Evolutionary conservation across 768 basidiomycete genomes (phyloP).

Genomic region (Pleurotus tuoliensis): DNA sequence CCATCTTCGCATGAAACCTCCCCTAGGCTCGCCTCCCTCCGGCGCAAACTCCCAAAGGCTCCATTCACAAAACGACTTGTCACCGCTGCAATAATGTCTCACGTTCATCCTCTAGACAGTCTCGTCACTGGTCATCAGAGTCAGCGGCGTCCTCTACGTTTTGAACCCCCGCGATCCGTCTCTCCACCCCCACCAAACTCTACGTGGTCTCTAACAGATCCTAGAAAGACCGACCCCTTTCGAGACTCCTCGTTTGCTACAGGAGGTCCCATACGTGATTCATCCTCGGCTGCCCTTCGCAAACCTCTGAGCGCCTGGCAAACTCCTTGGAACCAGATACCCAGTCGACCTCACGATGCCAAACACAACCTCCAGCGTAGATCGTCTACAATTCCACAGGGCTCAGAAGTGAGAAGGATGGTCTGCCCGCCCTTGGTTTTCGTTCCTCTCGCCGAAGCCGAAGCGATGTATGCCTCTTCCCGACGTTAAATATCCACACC

Average conservation of each 20-base stretch:
- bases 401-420: not conserved
- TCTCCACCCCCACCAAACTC: not conserved
- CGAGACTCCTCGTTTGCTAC: not conserved
- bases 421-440: not conserved
- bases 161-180: not conserved
- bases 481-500: not conserved
- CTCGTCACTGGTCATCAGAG: not conserved
- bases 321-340: not conserved
- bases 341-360: not conserved
- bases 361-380: not conserved
- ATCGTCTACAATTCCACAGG: not conserved
- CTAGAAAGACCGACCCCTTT: conserved; percentile 2
- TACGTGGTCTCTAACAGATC: not conserved
- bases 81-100: not conserved
- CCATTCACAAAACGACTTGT: not conserved
- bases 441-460: not conserved
- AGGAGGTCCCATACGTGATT: not conserved
- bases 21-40: not conserved
- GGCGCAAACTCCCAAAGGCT: not conserved
- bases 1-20: not conserved
- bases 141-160: not conserved
- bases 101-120: conserved; percentile 1
- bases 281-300: not conserved
- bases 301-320: not conserved
- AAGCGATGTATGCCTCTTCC: not conserved